Base-by-base conservation (phyloP, 2,329 filamentous ascomycete genomes). In the Hypomyces perniciosus region DNA sequence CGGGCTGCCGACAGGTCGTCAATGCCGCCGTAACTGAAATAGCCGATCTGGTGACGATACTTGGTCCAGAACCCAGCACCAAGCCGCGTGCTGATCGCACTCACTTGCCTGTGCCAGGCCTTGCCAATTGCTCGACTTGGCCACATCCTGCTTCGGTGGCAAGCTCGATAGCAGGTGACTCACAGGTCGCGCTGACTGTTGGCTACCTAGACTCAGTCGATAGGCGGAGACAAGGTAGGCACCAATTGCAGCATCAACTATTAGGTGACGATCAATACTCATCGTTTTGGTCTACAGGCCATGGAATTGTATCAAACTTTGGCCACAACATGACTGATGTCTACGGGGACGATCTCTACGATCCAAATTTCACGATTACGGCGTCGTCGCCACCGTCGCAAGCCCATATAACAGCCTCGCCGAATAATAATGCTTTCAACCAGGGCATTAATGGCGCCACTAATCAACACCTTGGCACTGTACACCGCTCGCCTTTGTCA, bases 241-340 rank as follows among this genome's bases (percentile, higher is more conserved):
- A 33, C 30, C 50, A 46, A 39, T 46, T 39, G 10, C 8, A 35
- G 13, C 33, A 8, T n/a, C 30, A 27, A 37, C 43, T 8, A 13
- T 20, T 13, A n/a, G n/a, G n/a, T 8, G 30, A 41, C 8, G 27
- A 28, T 30, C 46, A 48, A 44, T 51, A 62, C 67, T 73, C 68
- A 61, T 75, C 83, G 77, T 81, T 27, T 2, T 38, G 35, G 28
- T 9, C 8, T 26, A 6, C 50, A 70, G 77, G 81, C 57, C 73
- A 72, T 57, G 68, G 73, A 55, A 73, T 75, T 37, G 73, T 84
- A 28, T 86, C 90, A 28, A 93, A 92, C 69, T 79, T 95, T 56
- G 85, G 90, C 59, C 80, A 90, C 51, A 93, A 90, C 1, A 89
- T 93, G 71, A 92, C 90, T 13, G 90, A 95, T 62, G 79, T 89